phyloP scores from a whole-genome alignment of 1,284 basidiomycete genomes.

The Schizophyllum commune region DNA sequence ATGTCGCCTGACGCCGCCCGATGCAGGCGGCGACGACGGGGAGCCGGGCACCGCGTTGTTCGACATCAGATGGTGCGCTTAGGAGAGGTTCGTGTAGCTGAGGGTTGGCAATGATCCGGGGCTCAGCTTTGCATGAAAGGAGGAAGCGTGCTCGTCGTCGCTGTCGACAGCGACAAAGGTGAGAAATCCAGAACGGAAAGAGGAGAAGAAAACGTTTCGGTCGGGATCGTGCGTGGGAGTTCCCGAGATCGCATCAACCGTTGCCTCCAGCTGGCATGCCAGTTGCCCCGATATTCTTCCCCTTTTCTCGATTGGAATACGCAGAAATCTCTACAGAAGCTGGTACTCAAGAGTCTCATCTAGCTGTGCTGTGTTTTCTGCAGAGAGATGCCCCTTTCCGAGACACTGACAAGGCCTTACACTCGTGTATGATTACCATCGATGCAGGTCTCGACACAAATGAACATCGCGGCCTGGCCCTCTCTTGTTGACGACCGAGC shows the following conservation, averaged over 20 bases:
- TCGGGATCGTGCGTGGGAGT: not conserved
- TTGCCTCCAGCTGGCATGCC: not conserved
- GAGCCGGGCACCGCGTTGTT: not conserved
- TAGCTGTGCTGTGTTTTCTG: not conserved
- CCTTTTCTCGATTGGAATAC: not conserved
- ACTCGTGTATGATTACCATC: too few species aligned
- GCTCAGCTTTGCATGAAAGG: not conserved
- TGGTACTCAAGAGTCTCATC: not conserved
- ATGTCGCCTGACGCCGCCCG: conserved; percentile 57
- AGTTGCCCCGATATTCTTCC: not conserved
- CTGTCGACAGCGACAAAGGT: not conserved
- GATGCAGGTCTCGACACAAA: too few species aligned
- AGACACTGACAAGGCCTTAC: too few species aligned
- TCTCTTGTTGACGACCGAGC: too few species aligned
- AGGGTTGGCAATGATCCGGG: not conserved
- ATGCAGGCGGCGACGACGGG: conserved; percentile 29
- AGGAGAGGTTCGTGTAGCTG: not conserved
- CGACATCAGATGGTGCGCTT: not conserved
- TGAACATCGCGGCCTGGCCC: too few species aligned
- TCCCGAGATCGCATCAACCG: not conserved
- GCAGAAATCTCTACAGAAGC: not conserved
- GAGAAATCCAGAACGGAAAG: not conserved
- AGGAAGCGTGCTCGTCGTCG: not conserved
- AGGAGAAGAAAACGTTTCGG: not conserved
- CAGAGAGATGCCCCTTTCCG: not conserved